A percentile compares a stretch with the other conserved stretches of the same genome.
phyloP scores from a whole-genome alignment of 2,329 filamentous ascomycete species.

The Trichoderma hamatum region DNA sequence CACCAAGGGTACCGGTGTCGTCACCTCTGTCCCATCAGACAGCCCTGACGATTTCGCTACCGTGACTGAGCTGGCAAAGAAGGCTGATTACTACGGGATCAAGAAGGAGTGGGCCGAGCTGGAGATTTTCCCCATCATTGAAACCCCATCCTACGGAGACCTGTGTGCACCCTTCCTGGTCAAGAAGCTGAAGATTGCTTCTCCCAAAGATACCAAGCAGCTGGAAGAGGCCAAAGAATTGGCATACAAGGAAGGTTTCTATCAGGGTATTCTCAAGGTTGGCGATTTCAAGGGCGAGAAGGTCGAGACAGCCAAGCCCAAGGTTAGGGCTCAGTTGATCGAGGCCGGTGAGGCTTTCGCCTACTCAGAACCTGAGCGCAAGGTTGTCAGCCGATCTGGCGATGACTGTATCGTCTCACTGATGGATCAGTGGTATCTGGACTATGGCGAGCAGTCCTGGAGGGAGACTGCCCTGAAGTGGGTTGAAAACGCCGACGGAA shows the following conservation, averaged over 20 bases:
- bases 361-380: constrained; percentile 90
- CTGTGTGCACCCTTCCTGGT: constrained; percentile 81
- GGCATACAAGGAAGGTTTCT: constrained; percentile 96
- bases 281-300: constrained; percentile 87
- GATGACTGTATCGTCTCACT: constrained; percentile 93
- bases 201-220: constrained; percentile 88
- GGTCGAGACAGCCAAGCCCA: constrained; percentile 84
- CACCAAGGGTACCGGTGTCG: constrained; percentile 94
- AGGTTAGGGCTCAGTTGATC: constrained; percentile 78
- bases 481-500: constrained; percentile 67
- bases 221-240: constrained; percentile 93
- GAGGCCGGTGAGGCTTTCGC: constrained; percentile 79
- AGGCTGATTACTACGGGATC: constrained; percentile 94
- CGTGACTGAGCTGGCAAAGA: constrained; percentile 84
- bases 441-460: constrained; percentile 93
- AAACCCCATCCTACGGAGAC: constrained; percentile 85
- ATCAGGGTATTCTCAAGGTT: constrained; percentile 86
- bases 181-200: constrained; percentile 93
- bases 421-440: constrained; percentile 97
- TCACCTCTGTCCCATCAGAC: constrained; percentile 94
- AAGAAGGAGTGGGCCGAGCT: constrained; percentile 95
- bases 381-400: constrained; percentile 84
- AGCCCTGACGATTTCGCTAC: constrained; percentile 93
- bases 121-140: constrained; percentile 85
- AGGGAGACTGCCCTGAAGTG: constrained; percentile 73